Evolutionary conservation across 441 rosid genomes (phyloP), one percentile per base, ranked within the genome.

Genomic region (Corymbia citriodora): DNA sequence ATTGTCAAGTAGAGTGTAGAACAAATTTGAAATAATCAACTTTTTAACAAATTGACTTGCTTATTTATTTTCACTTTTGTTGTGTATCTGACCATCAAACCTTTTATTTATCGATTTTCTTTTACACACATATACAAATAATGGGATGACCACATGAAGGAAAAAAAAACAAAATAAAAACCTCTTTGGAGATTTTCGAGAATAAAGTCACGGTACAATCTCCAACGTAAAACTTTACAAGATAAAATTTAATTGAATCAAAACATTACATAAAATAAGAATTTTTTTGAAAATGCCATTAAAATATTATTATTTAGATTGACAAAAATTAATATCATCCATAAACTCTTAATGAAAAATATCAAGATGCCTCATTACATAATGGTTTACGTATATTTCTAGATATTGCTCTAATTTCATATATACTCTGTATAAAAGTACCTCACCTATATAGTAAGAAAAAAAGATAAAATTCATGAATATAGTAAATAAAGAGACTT

Each of bases 371-470:
- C 45, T 70, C 13, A 18, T 33, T 70, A 31, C 2, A 17, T 31
- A 68, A 33, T 68, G 7, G 7, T 68, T 68, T 31, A 4, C 1
- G 1, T 5, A 45, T 31, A 33, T 9, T 70, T 19, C 23, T 68
- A n/a, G 15, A 16, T 16, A 68, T 68, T 31, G 2, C 23, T 68
- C 23, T 29, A 63, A 0, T 18, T 7, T 16, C 40, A 31, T 31
- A 63, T 17, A 31, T 17, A 6, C 23, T 17, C 11, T 8, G 0
- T 70, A 23, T 17, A 70, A 33, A 70, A 70, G 19, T 70, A 9
- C 33, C 13, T 70, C 0, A 7, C 19, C 10, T 11, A 16, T 31
- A 70, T 70, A 31, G 40, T n/a, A 0, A 8, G 19, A 10, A 65
- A 65, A 65, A 65, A 65, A n/a, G 79, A 68, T 31, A 68, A 68